phyloP scores from a whole-genome alignment of 1,284 basidiomycete genomes.

The Irpex lacteus region DNA sequence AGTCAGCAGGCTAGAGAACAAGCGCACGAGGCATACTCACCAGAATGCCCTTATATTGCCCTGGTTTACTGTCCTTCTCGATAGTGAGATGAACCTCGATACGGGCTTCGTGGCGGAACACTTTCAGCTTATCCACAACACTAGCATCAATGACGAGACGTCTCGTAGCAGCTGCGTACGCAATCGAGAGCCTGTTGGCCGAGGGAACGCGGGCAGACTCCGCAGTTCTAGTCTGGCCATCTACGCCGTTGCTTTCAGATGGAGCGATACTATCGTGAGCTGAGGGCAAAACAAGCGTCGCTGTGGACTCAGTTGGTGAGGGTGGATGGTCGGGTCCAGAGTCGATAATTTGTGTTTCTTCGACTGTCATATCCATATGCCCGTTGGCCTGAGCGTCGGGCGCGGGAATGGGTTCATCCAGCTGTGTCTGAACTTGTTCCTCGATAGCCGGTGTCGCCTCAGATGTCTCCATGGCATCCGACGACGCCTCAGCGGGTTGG shows the following conservation, averaged over 20 bases:
- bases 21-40: slow-evolving; percentile 40
- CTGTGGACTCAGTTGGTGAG: slow-evolving; percentile 8
- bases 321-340: slow-evolving; percentile 8
- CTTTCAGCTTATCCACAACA: slow-evolving; percentile 76
- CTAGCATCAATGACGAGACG: slow-evolving; percentile 89
- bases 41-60: slow-evolving; percentile 69
- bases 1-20: slow-evolving; percentile 3
- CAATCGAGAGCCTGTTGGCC: slow-evolving; percentile 86
- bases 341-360: slow-evolving; percentile 11
- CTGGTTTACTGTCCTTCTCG: slow-evolving; percentile 39
- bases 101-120: slow-evolving; percentile 80
- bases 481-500: slow-evolving; percentile 19
- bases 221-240: slow-evolving; percentile 17
- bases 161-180: slow-evolving; percentile 86
- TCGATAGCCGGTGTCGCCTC: slow-evolving; percentile 48
- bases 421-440: slow-evolving; percentile 21
- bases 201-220: slow-evolving; percentile 43
- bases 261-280: neutral
- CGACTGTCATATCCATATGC: neutral
- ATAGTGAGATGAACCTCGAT: slow-evolving; percentile 80
- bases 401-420: slow-evolving; percentile 16
- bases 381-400: slow-evolving; percentile 18
- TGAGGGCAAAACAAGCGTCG: slow-evolving; percentile 7
- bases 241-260: neutral
- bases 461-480: slow-evolving; percentile 43